Base-by-base conservation (phyloP, 805 yeast species). In the Kluyveromyces lactis region DNA sequence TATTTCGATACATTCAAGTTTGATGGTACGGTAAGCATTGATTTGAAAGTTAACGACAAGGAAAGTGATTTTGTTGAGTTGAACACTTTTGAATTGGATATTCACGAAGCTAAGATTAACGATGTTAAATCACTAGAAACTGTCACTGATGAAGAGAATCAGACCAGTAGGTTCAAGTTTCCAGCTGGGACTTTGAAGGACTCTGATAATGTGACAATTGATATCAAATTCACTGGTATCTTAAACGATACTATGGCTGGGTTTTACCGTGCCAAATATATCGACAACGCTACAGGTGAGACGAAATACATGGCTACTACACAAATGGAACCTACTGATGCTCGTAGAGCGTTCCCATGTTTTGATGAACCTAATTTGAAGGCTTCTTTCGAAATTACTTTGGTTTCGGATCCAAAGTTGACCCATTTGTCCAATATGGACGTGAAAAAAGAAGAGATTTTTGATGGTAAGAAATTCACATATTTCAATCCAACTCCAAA, bases 241-340 rank as follows among this genome's bases (percentile, higher is more conserved):
- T 71, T 82, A 63, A 81, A 81, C 59, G 81, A 79, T 53, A 77
- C 81, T 54, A 82, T 83, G 90, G 83, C 85, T 40, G 90, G 90
- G 34, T 83, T 83, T 64, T 83, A 83, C 67, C 71, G 84, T 52
- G 79, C 86, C 15, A 64, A 76, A 31, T 82, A 82, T 59, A 60
- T 59, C 47, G 71, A 68, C 41, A 69, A 69, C 46, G 69, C 71
- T 43, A 70, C 80, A 46, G 83, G 86, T 17, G 68, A 69, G 43
- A 77, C 77, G 29, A 79, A 78, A 53, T 79, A 80, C 58, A 69
- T 83, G 72, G 85, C 86, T 32, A 79, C 89, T 33, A 82, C 94
- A 33, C 95, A 84, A 63, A 79, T 84, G 76, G 94, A 84, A 64
- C 79, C 94, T 18, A 81, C 90, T 16, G 92, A 84, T 56, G 85